Percentiles rank a stretch among this genome's conserved stretches.
Conservation (phyloP, 352 stramenopile species). For the Globisporangium nagaii region DNA sequence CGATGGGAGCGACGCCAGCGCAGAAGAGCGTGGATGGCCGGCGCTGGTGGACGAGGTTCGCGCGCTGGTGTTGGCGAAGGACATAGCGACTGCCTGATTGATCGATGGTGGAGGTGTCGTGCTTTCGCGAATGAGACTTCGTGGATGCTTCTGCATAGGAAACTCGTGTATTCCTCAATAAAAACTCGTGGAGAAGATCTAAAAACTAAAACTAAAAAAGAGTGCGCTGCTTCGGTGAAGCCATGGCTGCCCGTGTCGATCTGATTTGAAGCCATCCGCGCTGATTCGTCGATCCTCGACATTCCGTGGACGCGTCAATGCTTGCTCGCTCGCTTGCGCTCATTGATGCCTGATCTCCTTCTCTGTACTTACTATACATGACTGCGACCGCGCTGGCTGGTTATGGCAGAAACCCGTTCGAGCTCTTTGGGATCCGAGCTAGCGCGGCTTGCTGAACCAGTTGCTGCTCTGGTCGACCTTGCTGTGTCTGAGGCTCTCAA, state of each 20-base stretch:
- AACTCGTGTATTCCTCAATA: slow-evolving; percentile 8
- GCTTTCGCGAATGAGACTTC: no score
- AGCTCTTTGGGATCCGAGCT: no score
- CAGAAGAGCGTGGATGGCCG: slow-evolving; percentile 10
- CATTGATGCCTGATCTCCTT: no score
- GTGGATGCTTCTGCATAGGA: no score
- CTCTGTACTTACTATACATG: neutral
- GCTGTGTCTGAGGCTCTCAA: slow-evolving; percentile 42
- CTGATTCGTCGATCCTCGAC: neutral
- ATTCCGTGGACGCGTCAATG: neutral
- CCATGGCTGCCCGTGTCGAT: neutral
- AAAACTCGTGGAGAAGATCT: slow-evolving; percentile 6
- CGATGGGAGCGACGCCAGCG: neutral
- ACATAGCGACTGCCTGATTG: slow-evolving; percentile 20
- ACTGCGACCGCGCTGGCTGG: neutral
- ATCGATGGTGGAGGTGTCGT: neutral
- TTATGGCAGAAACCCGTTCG: no score
- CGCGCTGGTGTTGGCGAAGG: slow-evolving; percentile 34
- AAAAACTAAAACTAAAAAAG: slow-evolving; percentile 1
- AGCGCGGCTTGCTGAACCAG: slow-evolving; percentile 29
- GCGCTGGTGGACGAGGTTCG: slow-evolving; percentile 19
- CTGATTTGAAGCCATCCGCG: slow-evolving; percentile 1
- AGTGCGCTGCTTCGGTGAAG: neutral
- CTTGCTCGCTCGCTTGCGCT: neutral
- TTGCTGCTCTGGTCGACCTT: slow-evolving; percentile 39